Evolutionary conservation across 495 filamentous ascomycete species (phyloP).

Genomic region (Penicillium fimorum): DNA sequence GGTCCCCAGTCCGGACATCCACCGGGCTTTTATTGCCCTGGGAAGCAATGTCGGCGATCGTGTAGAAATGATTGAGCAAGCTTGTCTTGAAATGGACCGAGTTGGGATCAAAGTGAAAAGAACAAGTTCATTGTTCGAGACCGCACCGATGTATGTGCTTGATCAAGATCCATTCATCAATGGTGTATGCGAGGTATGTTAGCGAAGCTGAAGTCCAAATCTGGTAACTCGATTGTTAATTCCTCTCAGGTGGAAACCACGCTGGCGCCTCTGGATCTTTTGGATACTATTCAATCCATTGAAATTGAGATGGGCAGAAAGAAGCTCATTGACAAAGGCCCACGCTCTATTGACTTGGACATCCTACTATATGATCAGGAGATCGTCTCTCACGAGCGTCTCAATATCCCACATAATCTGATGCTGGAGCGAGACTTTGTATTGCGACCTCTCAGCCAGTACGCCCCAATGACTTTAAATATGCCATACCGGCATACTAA

Average conservation of each 20-base stretch:
- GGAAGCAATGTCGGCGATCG: slow-evolving; percentile 94
- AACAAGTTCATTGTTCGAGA: slow-evolving; percentile 92
- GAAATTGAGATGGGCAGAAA: slow-evolving; percentile 74
- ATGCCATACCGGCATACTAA: background rate
- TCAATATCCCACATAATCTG: slow-evolving; percentile 78
- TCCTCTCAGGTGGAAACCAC: slow-evolving; percentile 71
- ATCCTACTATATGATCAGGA: slow-evolving; percentile 83
- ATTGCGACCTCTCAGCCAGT: slow-evolving; percentile 85
- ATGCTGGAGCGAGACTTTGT: slow-evolving; percentile 95
- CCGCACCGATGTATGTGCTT: slow-evolving; percentile 91
- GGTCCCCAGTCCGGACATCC: slow-evolving; percentile 23
- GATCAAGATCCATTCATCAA: slow-evolving; percentile 89
- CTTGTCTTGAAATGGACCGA: slow-evolving; percentile 71
- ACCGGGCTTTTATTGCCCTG: slow-evolving; percentile 77
- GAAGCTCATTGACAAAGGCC: slow-evolving; percentile 89
- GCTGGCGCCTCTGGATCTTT: slow-evolving; percentile 67
- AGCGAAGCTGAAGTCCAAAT: background rate
- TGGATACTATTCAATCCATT: slow-evolving; percentile 78
- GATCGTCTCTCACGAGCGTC: slow-evolving; percentile 61
- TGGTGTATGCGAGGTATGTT: slow-evolving; percentile 81
- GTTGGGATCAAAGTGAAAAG: slow-evolving; percentile 68
- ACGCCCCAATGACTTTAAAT: slow-evolving; percentile 14
- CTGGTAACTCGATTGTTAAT: slow-evolving; percentile 8
- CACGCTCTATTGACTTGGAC: slow-evolving; percentile 90
- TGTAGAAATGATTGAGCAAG: slow-evolving; percentile 74